These are phyloP conservation scores for Alternaria longipes DNA, from an alignment of 2,329 filamentous ascomycete genomes.

Conservation along the genomic window DNA sequence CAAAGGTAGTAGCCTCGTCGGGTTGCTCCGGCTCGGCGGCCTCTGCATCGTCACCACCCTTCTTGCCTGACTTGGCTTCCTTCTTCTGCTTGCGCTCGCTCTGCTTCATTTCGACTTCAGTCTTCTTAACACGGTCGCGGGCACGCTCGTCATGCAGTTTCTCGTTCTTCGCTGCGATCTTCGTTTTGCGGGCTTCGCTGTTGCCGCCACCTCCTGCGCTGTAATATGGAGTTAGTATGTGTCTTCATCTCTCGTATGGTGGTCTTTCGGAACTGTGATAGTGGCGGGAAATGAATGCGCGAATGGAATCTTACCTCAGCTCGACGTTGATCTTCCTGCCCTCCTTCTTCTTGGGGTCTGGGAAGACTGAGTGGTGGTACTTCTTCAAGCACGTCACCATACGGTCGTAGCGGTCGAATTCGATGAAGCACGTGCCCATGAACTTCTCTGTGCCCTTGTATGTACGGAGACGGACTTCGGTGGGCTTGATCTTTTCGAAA, in stretches of 20 bases:
- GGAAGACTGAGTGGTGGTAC: conserved; percentile 86
- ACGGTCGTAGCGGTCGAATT: conserved; percentile 84
- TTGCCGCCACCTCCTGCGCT: conserved; percentile 88
- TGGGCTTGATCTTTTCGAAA: conserved; percentile 78
- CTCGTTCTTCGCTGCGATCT: conserved; percentile 85
- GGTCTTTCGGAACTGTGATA: background rate
- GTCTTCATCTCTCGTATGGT: background rate
- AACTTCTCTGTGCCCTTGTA: conserved; percentile 50
- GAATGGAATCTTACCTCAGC: conserved; percentile 68
- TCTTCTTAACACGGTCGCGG: conserved; percentile 59
- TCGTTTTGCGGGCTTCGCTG: conserved; percentile 73
- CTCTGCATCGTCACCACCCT: conserved; percentile 19
- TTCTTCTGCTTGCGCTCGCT: conserved; percentile 54
- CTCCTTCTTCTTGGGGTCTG: conserved; percentile 63
- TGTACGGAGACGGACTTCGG: conserved; percentile 66
- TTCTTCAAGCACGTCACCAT: conserved; percentile 94
- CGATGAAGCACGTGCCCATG: conserved; percentile 67
- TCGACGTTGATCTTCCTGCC: conserved; percentile 90
- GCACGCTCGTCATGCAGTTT: conserved; percentile 78
- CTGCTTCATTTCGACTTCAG: conserved; percentile 53
- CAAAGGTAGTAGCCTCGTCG: conserved; percentile 30
- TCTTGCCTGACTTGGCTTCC: conserved; percentile 35
- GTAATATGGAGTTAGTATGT: conserved; percentile 17
- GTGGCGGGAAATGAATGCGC: background rate
- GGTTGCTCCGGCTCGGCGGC: conserved; percentile 27